Percentiles rank a stretch among this genome's conserved stretches.
Evolutionary conservation across 805 yeast species (phyloP).

Genomic region (Suhomyces faveliae): DNA sequence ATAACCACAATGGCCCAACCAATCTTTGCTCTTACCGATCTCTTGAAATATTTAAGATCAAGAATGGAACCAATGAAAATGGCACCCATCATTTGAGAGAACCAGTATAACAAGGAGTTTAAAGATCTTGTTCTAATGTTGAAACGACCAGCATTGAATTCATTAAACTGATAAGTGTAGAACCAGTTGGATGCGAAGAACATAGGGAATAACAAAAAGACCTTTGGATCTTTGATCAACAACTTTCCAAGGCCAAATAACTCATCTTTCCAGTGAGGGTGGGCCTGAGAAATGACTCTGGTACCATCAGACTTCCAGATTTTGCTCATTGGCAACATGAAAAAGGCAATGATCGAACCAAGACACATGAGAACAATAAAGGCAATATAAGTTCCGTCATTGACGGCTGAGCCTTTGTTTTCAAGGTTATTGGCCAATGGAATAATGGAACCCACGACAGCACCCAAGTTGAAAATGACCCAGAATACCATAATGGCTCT

Average conservation of each 20-base stretch:
- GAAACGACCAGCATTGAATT: constrained; percentile 54
- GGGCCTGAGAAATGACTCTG: constrained; percentile 43
- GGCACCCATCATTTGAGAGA: constrained; percentile 59
- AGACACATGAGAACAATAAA: constrained; percentile 50
- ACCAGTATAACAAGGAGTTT: constrained; percentile 61
- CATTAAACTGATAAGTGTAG: constrained; percentile 63
- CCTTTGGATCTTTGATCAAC: constrained; percentile 42
- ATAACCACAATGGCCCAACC: constrained; percentile 44
- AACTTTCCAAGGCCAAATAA: constrained; percentile 38
- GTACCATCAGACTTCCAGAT: constrained; percentile 53
- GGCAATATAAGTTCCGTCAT: constrained; percentile 53
- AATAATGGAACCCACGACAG: constrained; percentile 56
- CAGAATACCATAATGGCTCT: constrained; percentile 54
- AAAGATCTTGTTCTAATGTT: constrained; percentile 60
- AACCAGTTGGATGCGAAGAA: constrained; percentile 66
- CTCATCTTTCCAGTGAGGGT: constrained; percentile 48
- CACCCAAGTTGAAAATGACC: constrained; percentile 62
- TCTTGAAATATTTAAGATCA: constrained; percentile 41
- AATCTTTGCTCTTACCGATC: constrained; percentile 47
- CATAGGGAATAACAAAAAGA: constrained; percentile 55
- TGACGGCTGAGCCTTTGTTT: constrained; percentile 31
- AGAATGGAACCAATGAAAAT: constrained; percentile 46
- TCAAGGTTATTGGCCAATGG: constrained; percentile 56
- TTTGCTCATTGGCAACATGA: constrained; percentile 48
- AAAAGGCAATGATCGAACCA: constrained; percentile 46